A percentile compares a stretch with the other conserved stretches of the same genome.
phyloP scores from a whole-genome alignment of 139 green algal genomes.

The Tetradesmus obliquus region DNA sequence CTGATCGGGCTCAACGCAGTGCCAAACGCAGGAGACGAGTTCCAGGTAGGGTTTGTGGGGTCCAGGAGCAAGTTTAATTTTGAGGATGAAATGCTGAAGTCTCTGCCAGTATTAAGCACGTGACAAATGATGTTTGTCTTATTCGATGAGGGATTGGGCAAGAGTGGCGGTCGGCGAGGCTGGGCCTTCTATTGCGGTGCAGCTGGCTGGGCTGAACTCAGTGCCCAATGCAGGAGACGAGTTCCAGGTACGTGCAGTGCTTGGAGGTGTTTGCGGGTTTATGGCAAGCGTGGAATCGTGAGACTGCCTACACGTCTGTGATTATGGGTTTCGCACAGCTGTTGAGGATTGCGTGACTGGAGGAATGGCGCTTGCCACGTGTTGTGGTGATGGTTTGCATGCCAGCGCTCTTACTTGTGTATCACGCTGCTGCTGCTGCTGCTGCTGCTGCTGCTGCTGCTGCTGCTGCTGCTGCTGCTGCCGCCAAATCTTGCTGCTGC shows the following conservation, averaged over 20 bases:
- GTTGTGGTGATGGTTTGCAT: too few relatives aligned
- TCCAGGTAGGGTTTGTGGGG: constrained; percentile 55
- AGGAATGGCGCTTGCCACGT: too few relatives aligned
- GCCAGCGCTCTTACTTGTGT: too few relatives aligned
- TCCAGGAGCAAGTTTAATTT: not conserved
- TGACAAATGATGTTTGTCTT: too few relatives aligned
- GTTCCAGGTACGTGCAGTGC: constrained; percentile 73
- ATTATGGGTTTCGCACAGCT: too few relatives aligned
- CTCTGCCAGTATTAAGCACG: constrained; percentile 60
- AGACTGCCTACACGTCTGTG: not conserved
- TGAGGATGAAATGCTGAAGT: too few relatives aligned
- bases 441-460: not conserved
- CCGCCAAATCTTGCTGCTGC: not conserved
- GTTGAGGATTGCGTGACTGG: too few relatives aligned
- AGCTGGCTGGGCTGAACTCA: constrained; percentile 88
- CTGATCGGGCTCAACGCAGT: constrained; percentile 90
- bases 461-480: constrained; percentile 21
- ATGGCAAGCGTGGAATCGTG: not conserved
- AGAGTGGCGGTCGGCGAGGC: constrained; percentile 59
- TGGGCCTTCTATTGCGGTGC: constrained; percentile 90
- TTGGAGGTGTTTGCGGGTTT: too few relatives aligned
- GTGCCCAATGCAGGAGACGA: constrained; percentile 90
- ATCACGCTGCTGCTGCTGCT: not conserved
- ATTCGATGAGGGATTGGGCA: not conserved
- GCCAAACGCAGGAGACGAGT: constrained; percentile 93